Conservation (phyloP, 2,329 filamentous ascomycete species). For the Fusarium drepaniforme region DNA sequence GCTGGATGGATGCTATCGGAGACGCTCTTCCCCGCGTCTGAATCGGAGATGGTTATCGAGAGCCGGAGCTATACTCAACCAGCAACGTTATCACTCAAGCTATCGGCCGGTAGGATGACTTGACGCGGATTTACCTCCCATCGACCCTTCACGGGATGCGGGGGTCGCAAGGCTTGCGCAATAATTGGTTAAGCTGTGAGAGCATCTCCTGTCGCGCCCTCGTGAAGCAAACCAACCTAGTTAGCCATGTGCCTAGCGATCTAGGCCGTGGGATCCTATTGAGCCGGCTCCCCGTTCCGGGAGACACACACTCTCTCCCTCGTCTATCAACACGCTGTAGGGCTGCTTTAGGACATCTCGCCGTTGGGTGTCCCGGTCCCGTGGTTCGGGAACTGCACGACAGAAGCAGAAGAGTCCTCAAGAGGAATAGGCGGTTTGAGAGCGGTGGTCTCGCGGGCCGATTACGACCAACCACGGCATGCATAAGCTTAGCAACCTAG, state of each 20-base stretch:
- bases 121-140: not conserved
- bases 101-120: not conserved
- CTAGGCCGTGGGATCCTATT: slow-evolving; percentile 10
- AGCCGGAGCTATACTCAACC: slow-evolving; percentile 15
- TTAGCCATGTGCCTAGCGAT: slow-evolving; percentile 22
- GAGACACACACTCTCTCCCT: not conserved
- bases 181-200: not conserved
- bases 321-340: slow-evolving; percentile 7
- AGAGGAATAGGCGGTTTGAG: slow-evolving; percentile 7
- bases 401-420: slow-evolving; percentile 20
- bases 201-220: slow-evolving; percentile 11
- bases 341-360: slow-evolving; percentile 22
- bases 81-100: slow-evolving; percentile 3
- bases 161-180: slow-evolving; percentile 7
- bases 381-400: slow-evolving; percentile 32
- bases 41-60: slow-evolving; percentile 9
- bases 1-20: slow-evolving; percentile 1
- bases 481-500: not conserved
- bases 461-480: slow-evolving; percentile 20
- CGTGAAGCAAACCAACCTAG: slow-evolving; percentile 10
- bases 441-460: slow-evolving; percentile 24
- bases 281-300: slow-evolving; percentile 22
- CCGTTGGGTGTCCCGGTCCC: slow-evolving; percentile 30
- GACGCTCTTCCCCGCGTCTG: not conserved
- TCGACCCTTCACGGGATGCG: slow-evolving; percentile 5